Conservation (phyloP, 2,329 filamentous ascomycete species). For the Aureobasidium subglaciale region DNA sequence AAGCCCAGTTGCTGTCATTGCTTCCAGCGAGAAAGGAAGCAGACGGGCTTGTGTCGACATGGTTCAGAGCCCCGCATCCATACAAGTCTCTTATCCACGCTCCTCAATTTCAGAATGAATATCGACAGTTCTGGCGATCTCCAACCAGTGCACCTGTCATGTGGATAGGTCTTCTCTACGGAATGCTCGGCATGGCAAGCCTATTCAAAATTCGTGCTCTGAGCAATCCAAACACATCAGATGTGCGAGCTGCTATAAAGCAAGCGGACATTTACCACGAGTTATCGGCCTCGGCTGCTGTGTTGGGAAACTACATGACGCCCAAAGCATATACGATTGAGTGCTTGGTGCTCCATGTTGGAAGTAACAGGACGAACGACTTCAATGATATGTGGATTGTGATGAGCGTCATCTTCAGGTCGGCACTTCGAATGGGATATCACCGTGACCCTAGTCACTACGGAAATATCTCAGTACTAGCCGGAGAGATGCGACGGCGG, state of each 20-base stretch:
- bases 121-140: slow-evolving; percentile 40
- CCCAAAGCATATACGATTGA: slow-evolving; percentile 38
- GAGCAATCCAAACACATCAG: slow-evolving; percentile 18
- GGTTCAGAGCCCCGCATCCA: slow-evolving; percentile 30
- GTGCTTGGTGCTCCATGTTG: slow-evolving; percentile 31
- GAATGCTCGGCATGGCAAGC: slow-evolving; percentile 38
- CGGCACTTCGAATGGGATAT: slow-evolving; percentile 38
- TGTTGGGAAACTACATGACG: slow-evolving; percentile 36
- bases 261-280: slow-evolving; percentile 25
- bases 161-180: slow-evolving; percentile 44
- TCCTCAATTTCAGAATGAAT: slow-evolving; percentile 34
- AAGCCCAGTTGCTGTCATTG: slow-evolving; percentile 26
- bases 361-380: slow-evolving; percentile 24
- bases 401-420: slow-evolving; percentile 33
- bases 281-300: slow-evolving; percentile 26
- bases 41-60: slow-evolving; percentile 27
- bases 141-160: slow-evolving; percentile 32
- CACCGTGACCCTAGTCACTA: slow-evolving; percentile 42
- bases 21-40: slow-evolving; percentile 28
- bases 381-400: slow-evolving; percentile 36
- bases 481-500: slow-evolving; percentile 41
- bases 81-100: slow-evolving; percentile 56
- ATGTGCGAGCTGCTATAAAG: slow-evolving; percentile 16
- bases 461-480: slow-evolving; percentile 33
- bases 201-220: slow-evolving; percentile 25